Percentiles rank a stretch among this genome's conserved stretches.
Evolutionary conservation across 1,284 basidiomycete species (phyloP).

Genomic region (Cutaneotrichosporon sp.): DNA sequence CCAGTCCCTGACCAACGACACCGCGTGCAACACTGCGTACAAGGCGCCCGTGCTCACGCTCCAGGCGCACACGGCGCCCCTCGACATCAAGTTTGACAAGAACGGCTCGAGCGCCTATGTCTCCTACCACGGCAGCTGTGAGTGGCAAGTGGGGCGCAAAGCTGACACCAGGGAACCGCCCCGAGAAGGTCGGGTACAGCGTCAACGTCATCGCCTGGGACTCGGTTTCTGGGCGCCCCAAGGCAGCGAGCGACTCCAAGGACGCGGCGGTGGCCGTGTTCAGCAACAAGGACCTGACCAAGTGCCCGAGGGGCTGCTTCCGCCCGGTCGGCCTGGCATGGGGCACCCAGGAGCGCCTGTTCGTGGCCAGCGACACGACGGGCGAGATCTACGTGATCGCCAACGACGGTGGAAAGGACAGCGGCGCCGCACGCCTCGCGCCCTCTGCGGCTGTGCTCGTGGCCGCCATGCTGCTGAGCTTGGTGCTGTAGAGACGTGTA

Average conservation of each 20-base stretch:
- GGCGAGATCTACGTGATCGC: slow-evolving; percentile 18
- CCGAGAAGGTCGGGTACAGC: slow-evolving; percentile 13
- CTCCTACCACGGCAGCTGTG: slow-evolving; percentile 22
- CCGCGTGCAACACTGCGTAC: slow-evolving; percentile 10
- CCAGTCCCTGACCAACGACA: background rate
- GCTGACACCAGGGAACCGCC: slow-evolving; percentile 19
- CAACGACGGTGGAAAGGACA: background rate
- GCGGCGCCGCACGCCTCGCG: background rate
- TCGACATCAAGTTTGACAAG: slow-evolving; percentile 19
- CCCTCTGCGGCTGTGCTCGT: background rate
- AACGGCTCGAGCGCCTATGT: slow-evolving; percentile 13
- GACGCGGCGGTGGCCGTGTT: slow-evolving; percentile 8
- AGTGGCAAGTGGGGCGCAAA: background rate
- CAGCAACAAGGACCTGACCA: slow-evolving; percentile 9
- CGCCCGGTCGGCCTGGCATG: slow-evolving; percentile 21
- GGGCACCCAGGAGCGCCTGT: slow-evolving; percentile 14
- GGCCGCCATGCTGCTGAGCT: background rate
- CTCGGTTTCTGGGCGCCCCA: slow-evolving; percentile 12
- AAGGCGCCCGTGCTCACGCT: slow-evolving; percentile 11
- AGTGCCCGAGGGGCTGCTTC: slow-evolving; percentile 17
- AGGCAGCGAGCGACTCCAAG: background rate
- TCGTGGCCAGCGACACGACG: slow-evolving; percentile 19
- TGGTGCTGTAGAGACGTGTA: background rate
- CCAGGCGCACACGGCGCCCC: slow-evolving; percentile 21
- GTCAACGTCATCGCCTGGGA: slow-evolving; percentile 6